Percentiles rank a stretch among this genome's conserved stretches.
Evolutionary conservation across 129 eudicot species (phyloP).

Genomic region (sunflower (Helianthus annuus)): HanXRQr2.0-SUNRISE NC_035446.2:80298475-80298974

Average conservation of each 20-base stretch:
- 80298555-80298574: no score
- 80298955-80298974: conserved; percentile 88
- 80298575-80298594: no score
- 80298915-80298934: conserved; percentile 83
- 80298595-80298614: no score
- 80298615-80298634: no score
- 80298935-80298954: conserved; percentile 70
- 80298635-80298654: no score
- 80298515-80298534: no score
- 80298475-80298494: no score
- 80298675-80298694: no score
- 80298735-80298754: conserved; percentile 95
- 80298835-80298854: conserved; percentile 98
- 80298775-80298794: conserved; percentile 68
- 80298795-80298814: conserved; percentile 93
- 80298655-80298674: no score
- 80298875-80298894: conserved; percentile 94
- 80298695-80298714: neutral
- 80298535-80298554: no score
- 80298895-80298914: conserved; percentile 90
- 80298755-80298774: conserved; percentile 91
- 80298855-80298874: conserved; percentile 84
- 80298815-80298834: conserved; percentile 96
- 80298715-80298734: neutral
- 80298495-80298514: no score